These are phyloP conservation scores for Clitocybe nebularis DNA, from an alignment of 1,284 basidiomycete species.

Conservation along the genomic window DNA sequence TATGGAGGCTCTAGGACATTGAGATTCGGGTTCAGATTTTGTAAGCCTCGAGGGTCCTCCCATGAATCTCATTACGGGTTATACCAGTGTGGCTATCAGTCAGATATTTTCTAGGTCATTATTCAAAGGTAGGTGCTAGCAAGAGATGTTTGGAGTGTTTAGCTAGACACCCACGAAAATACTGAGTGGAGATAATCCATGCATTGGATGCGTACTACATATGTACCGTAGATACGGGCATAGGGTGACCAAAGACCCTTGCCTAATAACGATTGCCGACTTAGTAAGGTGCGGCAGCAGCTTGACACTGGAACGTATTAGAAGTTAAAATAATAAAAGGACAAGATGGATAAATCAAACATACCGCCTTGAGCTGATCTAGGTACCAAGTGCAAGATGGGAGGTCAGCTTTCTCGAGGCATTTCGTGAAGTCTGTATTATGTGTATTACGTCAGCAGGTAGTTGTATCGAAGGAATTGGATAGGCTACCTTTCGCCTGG, in stretches of 20 bases:
- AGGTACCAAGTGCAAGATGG: constrained; percentile 79
- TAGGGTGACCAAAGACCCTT: too few relatives aligned
- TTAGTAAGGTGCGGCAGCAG: constrained; percentile 66
- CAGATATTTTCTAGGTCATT: too few relatives aligned
- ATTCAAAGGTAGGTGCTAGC: too few relatives aligned
- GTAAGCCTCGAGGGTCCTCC: too few relatives aligned
- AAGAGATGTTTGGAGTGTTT: too few relatives aligned
- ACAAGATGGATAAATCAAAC: constrained; percentile 25
- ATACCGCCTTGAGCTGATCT: constrained; percentile 78
- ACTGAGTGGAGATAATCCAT: constrained; percentile 8
- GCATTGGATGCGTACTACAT: constrained; percentile 13
- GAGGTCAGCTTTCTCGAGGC: constrained; percentile 73
- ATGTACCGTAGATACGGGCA: constrained; percentile 4
- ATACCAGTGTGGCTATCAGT: too few relatives aligned
- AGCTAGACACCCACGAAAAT: too few relatives aligned
- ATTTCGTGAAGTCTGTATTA: constrained; percentile 65
- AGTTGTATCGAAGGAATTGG: constrained; percentile 5
- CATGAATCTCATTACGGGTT: too few relatives aligned
- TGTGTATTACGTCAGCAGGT: constrained; percentile 4
- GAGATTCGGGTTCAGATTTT: too few relatives aligned
- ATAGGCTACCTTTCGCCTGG: constrained; percentile 62
- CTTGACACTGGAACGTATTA: constrained; percentile 58
- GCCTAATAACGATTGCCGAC: too few relatives aligned
- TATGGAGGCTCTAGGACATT: too few relatives aligned
- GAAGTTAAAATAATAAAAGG: constrained; percentile 10